These are phyloP conservation scores for Trichoderma brevicompactum DNA, from an alignment of 2,329 filamentous ascomycete species.

Conservation along the genomic window DNA sequence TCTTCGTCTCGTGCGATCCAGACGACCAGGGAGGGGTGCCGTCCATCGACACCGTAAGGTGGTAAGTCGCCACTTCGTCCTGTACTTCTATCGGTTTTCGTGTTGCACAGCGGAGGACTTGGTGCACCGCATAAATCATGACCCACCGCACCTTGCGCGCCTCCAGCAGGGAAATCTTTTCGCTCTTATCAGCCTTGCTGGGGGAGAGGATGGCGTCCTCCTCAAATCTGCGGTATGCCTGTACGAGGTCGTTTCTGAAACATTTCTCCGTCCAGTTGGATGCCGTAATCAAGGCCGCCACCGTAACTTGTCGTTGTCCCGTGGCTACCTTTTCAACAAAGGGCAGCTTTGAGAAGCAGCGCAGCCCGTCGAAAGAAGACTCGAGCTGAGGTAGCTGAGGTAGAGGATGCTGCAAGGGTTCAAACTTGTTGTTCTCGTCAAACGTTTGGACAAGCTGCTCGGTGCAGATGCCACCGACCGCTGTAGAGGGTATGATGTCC, in stretches of 20 bases:
- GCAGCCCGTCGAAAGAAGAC: constrained; percentile 37
- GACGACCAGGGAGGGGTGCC: constrained; percentile 55
- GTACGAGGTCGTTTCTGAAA: constrained; percentile 61
- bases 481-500: constrained; percentile 56
- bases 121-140: constrained; percentile 72
- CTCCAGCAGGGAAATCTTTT: constrained; percentile 61
- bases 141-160: constrained; percentile 80
- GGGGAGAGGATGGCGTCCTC: constrained; percentile 56
- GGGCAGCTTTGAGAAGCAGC: constrained; percentile 49
- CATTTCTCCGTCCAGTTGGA: constrained; percentile 51
- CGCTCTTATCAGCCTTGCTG: constrained; percentile 58
- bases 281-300: constrained; percentile 57
- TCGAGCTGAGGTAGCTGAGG: constrained; percentile 64
- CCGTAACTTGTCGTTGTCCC: constrained; percentile 54
- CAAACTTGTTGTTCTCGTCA: constrained; percentile 63
- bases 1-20: constrained; percentile 37
- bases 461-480: constrained; percentile 70
- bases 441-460: constrained; percentile 71
- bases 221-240: constrained; percentile 73
- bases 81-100: constrained; percentile 64
- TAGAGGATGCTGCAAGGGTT: constrained; percentile 65
- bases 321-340: constrained; percentile 49
- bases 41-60: constrained; percentile 50
- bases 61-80: constrained; percentile 62
- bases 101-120: constrained; percentile 70